phyloP scores from a whole-genome alignment of 2,329 filamentous ascomycete genomes.

The Alternaria brassicicola region DNA sequence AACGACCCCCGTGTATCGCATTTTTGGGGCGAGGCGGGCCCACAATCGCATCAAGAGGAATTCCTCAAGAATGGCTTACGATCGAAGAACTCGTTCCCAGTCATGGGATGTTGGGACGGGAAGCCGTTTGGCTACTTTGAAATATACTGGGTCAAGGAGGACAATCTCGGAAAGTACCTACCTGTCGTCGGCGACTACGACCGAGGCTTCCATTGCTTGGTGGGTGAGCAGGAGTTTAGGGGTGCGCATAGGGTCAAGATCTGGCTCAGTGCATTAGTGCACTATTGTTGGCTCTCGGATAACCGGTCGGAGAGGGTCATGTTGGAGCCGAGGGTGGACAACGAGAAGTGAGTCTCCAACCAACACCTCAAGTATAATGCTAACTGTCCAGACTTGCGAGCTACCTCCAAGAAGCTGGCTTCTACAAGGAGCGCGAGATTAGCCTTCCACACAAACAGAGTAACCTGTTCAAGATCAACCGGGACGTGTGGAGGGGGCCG shows the following conservation, averaged over 20 bases:
- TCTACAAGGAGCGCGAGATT: conserved; percentile 85
- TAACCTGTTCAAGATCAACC: conserved; percentile 78
- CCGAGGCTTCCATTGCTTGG: conserved; percentile 82
- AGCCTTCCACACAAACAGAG: conserved; percentile 91
- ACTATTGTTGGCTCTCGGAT: conserved; percentile 81
- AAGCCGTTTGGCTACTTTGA: conserved; percentile 97
- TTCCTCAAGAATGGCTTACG: conserved; percentile 72
- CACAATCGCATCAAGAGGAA: conserved; percentile 61
- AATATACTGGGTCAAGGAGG: conserved; percentile 98
- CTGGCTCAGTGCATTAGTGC: conserved; percentile 87
- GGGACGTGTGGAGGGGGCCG: conserved; percentile 71
- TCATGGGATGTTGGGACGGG: conserved; percentile 91
- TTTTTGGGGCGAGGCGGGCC: conserved; percentile 79
- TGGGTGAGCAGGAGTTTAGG: conserved; percentile 91
- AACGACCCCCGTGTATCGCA: conserved; percentile 79
- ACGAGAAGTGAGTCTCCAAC: conserved; percentile 70
- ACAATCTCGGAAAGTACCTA: conserved; percentile 73
- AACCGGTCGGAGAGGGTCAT: conserved; percentile 81
- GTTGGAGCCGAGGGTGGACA: conserved; percentile 90
- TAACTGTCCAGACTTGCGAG: conserved; percentile 63
- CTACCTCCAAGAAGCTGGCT: conserved; percentile 76
- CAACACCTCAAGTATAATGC: neutral
- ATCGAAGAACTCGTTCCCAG: conserved; percentile 81
- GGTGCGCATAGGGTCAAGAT: conserved; percentile 75
- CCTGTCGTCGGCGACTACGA: conserved; percentile 78